Base-by-base conservation (phyloP, 2,329 filamentous ascomycete genomes). In the Alternaria angustiovoidea region DNA sequence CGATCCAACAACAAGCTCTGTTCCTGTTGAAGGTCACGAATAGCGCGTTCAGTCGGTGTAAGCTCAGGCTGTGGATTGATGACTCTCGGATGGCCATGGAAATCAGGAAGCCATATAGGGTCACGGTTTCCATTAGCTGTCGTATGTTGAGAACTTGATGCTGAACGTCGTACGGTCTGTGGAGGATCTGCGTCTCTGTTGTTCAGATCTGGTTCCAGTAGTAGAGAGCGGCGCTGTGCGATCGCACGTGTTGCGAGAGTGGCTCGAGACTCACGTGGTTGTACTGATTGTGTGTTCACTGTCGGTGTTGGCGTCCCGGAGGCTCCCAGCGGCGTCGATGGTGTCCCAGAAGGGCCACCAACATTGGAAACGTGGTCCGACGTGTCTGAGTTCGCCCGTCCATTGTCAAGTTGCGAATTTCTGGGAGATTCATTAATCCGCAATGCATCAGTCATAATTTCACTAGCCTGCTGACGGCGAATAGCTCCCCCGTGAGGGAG, bases 181-280 rank as follows among this genome's bases (percentile, higher is more conserved):
- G 38, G 8, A 22, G 5, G 38, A 41, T 41, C 14, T 48, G 30
- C 30, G 14, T 22, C 18, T 36, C 46, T 16, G 18, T 32, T 48
- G 46, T 48, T 48, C n/a, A 48, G 30, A 22, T 30, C 48, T 24
- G 46, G 46, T 48, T 34, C 46, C 20, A 16, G 12, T 36, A 9
- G 5, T 34, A 53, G 26, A 16, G 51, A 38, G 36, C 51, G 51
- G 32, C 51, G 51, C 28, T 53, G 36, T 30, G 51, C 51, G 6
- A 53, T 53, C 24, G 51, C 39, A 53, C 51, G 51, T 42, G 38
- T 18, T 32, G 51, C 51, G n/a, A 53, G 18, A 30, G 14, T 30
- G 26, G 39, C 51, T 22, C 51, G 51, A 43, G 51, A 53, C 51
- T 53, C 51, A 20, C 32, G 46, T 38, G 46, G 30, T 24, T 36